phyloP scores from a whole-genome alignment of 2,329 filamentous ascomycete species.

The Macrophomina pseudophaseolina region DNA sequence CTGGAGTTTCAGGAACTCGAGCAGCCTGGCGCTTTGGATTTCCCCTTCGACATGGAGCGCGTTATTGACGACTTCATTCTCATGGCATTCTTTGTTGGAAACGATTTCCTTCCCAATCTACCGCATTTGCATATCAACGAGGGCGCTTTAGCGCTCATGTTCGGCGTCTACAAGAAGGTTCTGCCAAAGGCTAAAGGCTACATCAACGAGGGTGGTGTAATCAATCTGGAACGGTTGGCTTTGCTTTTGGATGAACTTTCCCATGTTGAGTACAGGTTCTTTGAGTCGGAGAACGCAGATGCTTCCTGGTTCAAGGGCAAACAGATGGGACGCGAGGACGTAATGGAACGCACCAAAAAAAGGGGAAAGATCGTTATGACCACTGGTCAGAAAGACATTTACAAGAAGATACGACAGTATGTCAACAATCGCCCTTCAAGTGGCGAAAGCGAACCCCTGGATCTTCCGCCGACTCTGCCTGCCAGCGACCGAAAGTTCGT shows the following conservation, averaged over 20 bases:
- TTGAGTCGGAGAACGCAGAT: constrained; percentile 87
- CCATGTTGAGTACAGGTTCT: constrained; percentile 89
- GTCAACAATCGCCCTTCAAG: constrained; percentile 68
- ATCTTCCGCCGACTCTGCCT: constrained; percentile 74
- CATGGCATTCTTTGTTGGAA: constrained; percentile 99
- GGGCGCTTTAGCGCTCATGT: constrained; percentile 95
- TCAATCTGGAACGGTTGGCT: constrained; percentile 81
- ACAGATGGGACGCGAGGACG: constrained; percentile 71
- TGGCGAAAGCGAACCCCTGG: constrained; percentile 59
- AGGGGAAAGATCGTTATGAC: constrained; percentile 75
- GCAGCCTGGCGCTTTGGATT: constrained; percentile 70
- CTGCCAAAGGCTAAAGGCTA: constrained; percentile 88
- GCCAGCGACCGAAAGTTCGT: constrained; percentile 92
- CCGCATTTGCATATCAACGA: constrained; percentile 98
- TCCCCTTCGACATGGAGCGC: constrained; percentile 90
- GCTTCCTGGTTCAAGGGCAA: constrained; percentile 92
- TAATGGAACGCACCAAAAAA: constrained; percentile 65
- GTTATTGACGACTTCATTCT: constrained; percentile 99
- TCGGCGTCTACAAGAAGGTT: constrained; percentile 91
- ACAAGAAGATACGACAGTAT: constrained; percentile 81
- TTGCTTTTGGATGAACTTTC: constrained; percentile 82
- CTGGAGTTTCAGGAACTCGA: constrained; percentile 95
- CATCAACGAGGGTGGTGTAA: constrained; percentile 92
- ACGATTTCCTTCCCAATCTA: constrained; percentile 97
- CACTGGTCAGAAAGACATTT: constrained; percentile 78